phyloP scores from a whole-genome alignment of 2,329 filamentous ascomycete genomes.

The Calycina marina region DNA sequence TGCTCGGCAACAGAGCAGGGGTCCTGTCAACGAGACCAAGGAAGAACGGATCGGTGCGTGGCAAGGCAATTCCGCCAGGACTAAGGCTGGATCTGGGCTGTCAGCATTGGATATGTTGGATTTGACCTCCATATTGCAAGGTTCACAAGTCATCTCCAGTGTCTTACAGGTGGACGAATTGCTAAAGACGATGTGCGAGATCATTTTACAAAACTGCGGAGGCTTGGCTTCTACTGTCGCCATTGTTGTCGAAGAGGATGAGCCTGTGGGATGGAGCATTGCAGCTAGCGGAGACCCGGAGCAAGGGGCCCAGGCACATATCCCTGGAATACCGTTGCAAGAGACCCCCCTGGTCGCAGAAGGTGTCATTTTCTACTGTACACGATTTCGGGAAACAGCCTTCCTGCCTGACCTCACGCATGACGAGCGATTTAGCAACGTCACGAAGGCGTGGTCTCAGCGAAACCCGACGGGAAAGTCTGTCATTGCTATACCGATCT shows the following conservation, averaged over 20 bases:
- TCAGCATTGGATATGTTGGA: constrained; percentile 75
- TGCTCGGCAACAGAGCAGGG: constrained; percentile 26
- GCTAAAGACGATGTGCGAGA: constrained; percentile 67
- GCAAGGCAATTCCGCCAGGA: constrained; percentile 40
- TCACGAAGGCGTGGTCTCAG: constrained; percentile 52
- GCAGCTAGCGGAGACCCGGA: constrained; percentile 63
- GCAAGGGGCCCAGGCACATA: constrained; percentile 49
- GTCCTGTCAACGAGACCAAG: constrained; percentile 28
- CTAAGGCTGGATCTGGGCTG: constrained; percentile 45
- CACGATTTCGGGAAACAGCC: constrained; percentile 61
- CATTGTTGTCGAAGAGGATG: constrained; percentile 58
- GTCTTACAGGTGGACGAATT: constrained; percentile 63
- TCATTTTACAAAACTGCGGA: constrained; percentile 65
- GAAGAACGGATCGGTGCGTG: constrained; percentile 48
- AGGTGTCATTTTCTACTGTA: constrained; percentile 63
- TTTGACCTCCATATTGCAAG: constrained; percentile 62
- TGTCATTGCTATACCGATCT: constrained; percentile 67
- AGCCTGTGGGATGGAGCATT: constrained; percentile 45
- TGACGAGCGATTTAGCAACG: constrained; percentile 67
- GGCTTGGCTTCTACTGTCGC: constrained; percentile 55
- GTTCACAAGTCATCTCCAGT: constrained; percentile 67
- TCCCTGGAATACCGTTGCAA: constrained; percentile 47
- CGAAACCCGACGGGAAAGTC: constrained; percentile 56
- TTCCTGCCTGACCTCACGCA: constrained; percentile 60
- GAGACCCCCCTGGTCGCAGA: constrained; percentile 57